Base-by-base conservation (phyloP, 2,329 filamentous ascomycete genomes). In the Colletotrichum graminicola region DNA sequence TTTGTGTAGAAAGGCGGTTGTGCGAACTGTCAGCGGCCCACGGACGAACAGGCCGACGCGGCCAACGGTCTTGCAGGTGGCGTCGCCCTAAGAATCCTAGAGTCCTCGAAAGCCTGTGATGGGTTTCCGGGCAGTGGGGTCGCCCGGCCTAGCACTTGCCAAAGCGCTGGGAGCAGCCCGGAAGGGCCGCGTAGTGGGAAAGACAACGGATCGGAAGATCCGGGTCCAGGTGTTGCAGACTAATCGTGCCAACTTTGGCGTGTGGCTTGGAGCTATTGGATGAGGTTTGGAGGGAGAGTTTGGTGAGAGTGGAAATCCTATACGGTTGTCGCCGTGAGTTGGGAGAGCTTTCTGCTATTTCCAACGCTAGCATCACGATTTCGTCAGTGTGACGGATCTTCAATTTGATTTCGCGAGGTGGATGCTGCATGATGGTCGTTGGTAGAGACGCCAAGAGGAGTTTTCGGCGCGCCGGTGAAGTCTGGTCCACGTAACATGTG, bases 371-470 rank as follows among this genome's bases (percentile, higher is more conserved):
- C 59, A 63, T 54, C 57, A 51, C 32, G 21, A 43, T 62, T 29
- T 34, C 55, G 14, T 12, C 21, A n/a, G 39, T 18, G 39, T 49
- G 16, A 21, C 21, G 11, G 7, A 3, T 34, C 54, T 29, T 62
- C 32, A 29, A n/a, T 23, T 54, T 18, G 18, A 23, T 49, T 47
- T 23, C n/a, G 32, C 49, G 34, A 49, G 11, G 32, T 26, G 32
- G 21, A 49, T 47, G 32, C 23, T 49, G 55, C 47, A 66, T 61
- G 16, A 16, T 36, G 10, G n/a, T 11, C 34, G 39, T 23, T 8
- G 43, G 39, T 23, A 34, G 47, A 47, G 66, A 70, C 39, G 23
- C 60, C 47, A 55, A 70, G 52, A 69, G 54, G 60, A 66, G 39
- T 49, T 21, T 61, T 8, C 34, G 18, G 45, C 1, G n/a, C 39